Evolutionary conservation across 164 flowering plant genomes (phyloP).

Genomic region (Euptelea pleiosperma): DNA sequence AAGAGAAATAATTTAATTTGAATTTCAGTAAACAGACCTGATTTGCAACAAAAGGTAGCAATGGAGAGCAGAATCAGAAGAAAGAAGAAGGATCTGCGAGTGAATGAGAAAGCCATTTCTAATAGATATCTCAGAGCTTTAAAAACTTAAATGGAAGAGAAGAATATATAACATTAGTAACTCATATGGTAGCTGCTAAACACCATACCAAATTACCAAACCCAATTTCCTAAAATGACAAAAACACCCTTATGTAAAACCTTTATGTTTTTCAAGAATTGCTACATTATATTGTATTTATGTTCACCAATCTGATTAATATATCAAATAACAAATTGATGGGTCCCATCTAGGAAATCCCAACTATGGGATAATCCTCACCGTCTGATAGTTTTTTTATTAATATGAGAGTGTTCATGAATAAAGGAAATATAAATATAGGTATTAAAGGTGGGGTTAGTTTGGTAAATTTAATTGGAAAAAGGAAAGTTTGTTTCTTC

Average conservation of each 20-base stretch:
- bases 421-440: no score
- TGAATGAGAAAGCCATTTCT: conserved; percentile 38
- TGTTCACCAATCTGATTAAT: no score
- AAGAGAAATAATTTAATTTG: no score
- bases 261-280: no score
- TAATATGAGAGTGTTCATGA: no score
- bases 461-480: conserved; percentile 16
- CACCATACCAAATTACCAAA: conserved; percentile 9
- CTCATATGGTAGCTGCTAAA: conserved; percentile 5
- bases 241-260: conserved; percentile 1
- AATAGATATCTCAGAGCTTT: not conserved
- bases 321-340: no score
- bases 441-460: not conserved
- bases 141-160: not conserved
- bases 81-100: conserved; percentile 17
- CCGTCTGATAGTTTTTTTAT: no score
- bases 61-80: conserved; percentile 22
- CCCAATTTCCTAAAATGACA: conserved; percentile 3
- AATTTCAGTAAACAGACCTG: conserved; percentile 23
- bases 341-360: no score
- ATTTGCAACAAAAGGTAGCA: conserved; percentile 18
- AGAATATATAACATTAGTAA: not conserved
- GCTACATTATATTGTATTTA: no score
- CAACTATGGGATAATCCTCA: no score
- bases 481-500: not conserved